Evolutionary conservation across 169 alveolate genomes (phyloP).

Genomic region (Eimeria sp.): DNA sequence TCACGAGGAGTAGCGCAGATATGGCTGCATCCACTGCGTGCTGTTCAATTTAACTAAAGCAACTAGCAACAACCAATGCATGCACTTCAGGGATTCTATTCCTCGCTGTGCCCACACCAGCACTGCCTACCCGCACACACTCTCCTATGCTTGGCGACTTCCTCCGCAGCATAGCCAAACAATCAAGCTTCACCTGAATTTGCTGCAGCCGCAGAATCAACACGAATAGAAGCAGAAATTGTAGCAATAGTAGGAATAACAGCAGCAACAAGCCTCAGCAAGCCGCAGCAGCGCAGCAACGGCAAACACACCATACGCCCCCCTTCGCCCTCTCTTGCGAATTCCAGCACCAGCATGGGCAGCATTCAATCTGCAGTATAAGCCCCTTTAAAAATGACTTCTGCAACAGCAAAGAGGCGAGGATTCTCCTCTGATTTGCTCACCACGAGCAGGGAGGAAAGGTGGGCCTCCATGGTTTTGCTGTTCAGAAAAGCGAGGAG

Average conservation of each 20-base stretch:
- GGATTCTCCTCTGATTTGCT: neutral
- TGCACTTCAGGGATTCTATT: no score
- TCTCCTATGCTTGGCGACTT: neutral
- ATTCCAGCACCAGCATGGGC: no score
- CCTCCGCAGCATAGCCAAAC: conserved; percentile 25
- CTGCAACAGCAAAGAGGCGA: neutral
- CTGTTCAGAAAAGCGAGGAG: conserved; percentile 21
- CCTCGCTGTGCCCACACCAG: no score
- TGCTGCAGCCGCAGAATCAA: no score
- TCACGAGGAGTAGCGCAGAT: no score
- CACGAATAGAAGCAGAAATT: no score
- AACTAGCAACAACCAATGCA: no score
- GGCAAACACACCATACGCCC: neutral
- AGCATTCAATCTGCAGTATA: no score
- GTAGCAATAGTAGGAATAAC: neutral
- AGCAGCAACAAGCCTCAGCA: no score
- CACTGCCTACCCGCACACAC: conserved; percentile 4
- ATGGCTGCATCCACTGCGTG: no score
- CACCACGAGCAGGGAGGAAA: conserved; percentile 15
- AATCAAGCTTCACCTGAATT: conserved; percentile 35
- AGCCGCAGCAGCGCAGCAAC: no score
- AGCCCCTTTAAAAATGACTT: neutral
- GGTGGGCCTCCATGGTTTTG: conserved; percentile 16
- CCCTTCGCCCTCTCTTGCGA: neutral
- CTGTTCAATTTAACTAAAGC: no score